Evolutionary conservation across 2,329 filamentous ascomycete genomes (phyloP).

Genomic region (Beauveria bassiana): DNA sequence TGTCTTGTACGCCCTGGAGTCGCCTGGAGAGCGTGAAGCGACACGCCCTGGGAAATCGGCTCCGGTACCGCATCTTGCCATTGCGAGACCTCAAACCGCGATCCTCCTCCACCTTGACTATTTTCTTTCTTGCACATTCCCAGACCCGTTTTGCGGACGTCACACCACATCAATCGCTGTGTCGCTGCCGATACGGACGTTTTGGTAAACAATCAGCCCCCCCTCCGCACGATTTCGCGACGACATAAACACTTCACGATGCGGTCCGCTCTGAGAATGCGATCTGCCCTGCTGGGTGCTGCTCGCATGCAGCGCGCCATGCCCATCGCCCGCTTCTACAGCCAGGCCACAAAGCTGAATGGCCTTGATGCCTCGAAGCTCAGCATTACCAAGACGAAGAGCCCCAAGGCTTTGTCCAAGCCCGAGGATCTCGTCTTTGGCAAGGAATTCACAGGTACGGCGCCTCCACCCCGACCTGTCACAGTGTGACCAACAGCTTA

Average conservation of each 20-base stretch:
- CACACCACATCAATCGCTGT: background rate
- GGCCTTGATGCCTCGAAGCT: slow-evolving; percentile 74
- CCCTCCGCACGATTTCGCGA: background rate
- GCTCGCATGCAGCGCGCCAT: slow-evolving; percentile 29
- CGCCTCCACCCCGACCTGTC: background rate
- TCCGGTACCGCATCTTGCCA: slow-evolving; percentile 8
- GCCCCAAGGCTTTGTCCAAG: slow-evolving; percentile 66
- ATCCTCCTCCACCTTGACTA: background rate
- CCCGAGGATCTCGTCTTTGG: slow-evolving; percentile 85
- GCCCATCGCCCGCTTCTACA: slow-evolving; percentile 35
- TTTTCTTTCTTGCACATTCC: background rate
- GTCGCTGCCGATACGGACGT: background rate
- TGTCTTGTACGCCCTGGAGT: background rate
- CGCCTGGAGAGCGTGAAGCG: background rate
- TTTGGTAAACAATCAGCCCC: background rate
- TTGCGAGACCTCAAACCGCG: background rate
- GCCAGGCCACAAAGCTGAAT: slow-evolving; percentile 47
- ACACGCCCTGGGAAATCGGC: background rate
- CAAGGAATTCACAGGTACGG: slow-evolving; percentile 74
- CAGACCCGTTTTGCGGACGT: background rate
- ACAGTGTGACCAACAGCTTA: background rate
- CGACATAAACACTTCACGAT: slow-evolving; percentile 7
- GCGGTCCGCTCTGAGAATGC: slow-evolving; percentile 18
- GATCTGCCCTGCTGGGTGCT: slow-evolving; percentile 27
- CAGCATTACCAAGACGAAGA: slow-evolving; percentile 62